Percentiles rank a stretch among this genome's conserved stretches.
These are phyloP conservation scores for Aspergillus unguis DNA, from an alignment of 2,329 filamentous ascomycete species.

Conservation along the genomic window DNA sequence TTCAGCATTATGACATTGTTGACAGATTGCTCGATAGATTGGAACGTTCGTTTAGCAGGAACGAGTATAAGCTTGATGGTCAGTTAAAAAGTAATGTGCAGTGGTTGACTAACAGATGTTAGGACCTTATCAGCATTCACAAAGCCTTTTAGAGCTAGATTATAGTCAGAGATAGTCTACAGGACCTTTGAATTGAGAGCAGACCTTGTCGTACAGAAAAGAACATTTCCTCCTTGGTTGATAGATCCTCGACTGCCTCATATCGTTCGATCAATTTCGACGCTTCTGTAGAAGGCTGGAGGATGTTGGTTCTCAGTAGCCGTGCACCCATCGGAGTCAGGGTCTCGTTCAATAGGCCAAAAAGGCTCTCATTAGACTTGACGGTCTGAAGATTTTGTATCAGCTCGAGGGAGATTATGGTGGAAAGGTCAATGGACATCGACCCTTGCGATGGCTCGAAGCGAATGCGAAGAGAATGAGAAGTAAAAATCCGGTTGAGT, in stretches of 20 bases:
- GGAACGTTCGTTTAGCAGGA: constrained; percentile 62
- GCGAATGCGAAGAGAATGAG: constrained; percentile 78
- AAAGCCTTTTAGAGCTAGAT: constrained; percentile 66
- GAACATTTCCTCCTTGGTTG: constrained; percentile 81
- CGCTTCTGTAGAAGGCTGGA: constrained; percentile 78
- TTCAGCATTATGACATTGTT: constrained; percentile 87
- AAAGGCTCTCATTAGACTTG: constrained; percentile 78
- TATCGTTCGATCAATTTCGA: constrained; percentile 69
- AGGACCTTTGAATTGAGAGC: constrained; percentile 1
- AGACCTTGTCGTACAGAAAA: constrained; percentile 67
- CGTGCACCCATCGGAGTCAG: constrained; percentile 84
- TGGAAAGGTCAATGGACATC: constrained; percentile 93
- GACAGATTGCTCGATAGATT: constrained; percentile 73
- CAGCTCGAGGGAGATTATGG: constrained; percentile 81
- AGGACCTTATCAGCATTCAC: constrained; percentile 76
- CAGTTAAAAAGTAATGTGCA: constrained; percentile 8
- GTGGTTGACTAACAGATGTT: constrained; percentile 57
- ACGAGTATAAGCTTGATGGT: constrained; percentile 68
- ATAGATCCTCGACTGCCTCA: constrained; percentile 79
- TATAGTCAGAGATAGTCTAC: neutral
- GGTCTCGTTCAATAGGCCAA: constrained; percentile 81
- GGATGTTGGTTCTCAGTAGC: constrained; percentile 76
- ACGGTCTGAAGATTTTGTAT: constrained; percentile 78
- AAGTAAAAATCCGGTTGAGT: constrained; percentile 64
- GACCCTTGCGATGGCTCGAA: constrained; percentile 87